Percentiles rank a stretch among this genome's conserved stretches.
Evolutionary conservation across 1,284 basidiomycete species (phyloP).

Genomic region (Fomitopsis schrenkii): DNA sequence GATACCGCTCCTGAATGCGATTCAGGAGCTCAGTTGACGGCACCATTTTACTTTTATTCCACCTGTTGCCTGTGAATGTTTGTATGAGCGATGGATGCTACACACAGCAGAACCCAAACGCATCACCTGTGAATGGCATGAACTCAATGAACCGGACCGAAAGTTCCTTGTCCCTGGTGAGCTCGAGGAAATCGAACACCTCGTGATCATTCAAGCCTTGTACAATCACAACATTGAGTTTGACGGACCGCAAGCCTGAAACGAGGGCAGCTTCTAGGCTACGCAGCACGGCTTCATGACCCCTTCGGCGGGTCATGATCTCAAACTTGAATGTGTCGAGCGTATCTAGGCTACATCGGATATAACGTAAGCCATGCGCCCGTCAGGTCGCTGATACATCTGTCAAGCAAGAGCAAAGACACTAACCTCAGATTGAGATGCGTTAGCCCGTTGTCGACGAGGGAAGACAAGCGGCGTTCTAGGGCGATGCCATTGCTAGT

Average conservation of each 20-base stretch:
- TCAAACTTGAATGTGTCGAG: slow-evolving; percentile 87
- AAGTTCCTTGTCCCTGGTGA: slow-evolving; percentile 62
- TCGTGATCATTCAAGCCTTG: slow-evolving; percentile 80
- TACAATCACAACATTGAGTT: slow-evolving; percentile 83
- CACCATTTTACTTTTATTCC: slow-evolving; percentile 81
- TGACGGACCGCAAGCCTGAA: slow-evolving; percentile 55
- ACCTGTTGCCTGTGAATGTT: slow-evolving; percentile 65
- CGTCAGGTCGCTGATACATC: not conserved
- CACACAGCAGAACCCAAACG: not conserved
- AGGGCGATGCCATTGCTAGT: slow-evolving; percentile 82
- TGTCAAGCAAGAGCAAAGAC: not conserved
- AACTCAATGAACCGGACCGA: slow-evolving; percentile 89
- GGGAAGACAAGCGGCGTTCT: slow-evolving; percentile 62
- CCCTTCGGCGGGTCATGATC: slow-evolving; percentile 74
- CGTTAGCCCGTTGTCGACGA: slow-evolving; percentile 73
- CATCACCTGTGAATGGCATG: slow-evolving; percentile 84
- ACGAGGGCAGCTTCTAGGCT: slow-evolving; percentile 63
- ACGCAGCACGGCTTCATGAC: slow-evolving; percentile 72
- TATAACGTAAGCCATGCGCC: not conserved
- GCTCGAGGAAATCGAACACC: slow-evolving; percentile 71
- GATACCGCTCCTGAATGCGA: slow-evolving; percentile 43
- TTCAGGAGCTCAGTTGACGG: slow-evolving; percentile 63
- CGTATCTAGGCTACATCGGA: slow-evolving; percentile 66
- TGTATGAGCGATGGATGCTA: not conserved
- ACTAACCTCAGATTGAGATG: slow-evolving; percentile 77